Percentiles rank a stretch among this genome's conserved stretches.
These are phyloP conservation scores for Globisporangium solare DNA, from an alignment of 352 stramenopile genomes.

Conservation along the genomic window DNA sequence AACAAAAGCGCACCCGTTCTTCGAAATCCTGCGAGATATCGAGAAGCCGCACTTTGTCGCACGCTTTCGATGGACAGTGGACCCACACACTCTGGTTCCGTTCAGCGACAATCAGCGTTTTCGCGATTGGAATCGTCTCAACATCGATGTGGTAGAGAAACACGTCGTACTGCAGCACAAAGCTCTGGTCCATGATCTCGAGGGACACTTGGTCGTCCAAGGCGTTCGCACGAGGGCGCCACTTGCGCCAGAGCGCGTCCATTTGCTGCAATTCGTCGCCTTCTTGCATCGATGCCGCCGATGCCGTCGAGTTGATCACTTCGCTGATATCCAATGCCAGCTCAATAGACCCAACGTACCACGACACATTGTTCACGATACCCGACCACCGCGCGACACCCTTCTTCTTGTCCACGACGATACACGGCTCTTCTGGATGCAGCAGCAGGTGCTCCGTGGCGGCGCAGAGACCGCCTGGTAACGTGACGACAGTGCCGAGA, in stretches of 20 bases:
- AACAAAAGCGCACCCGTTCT: slow-evolving; percentile 23
- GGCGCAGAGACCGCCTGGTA: slow-evolving; percentile 55
- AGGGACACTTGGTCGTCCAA: not conserved
- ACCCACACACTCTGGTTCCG: slow-evolving; percentile 79
- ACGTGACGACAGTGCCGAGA: slow-evolving; percentile 46
- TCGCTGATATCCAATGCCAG: slow-evolving; percentile 48
- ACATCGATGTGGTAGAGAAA: slow-evolving; percentile 64
- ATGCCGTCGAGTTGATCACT: slow-evolving; percentile 37
- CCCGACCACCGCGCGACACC: slow-evolving; percentile 57
- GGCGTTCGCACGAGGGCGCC: slow-evolving; percentile 20
- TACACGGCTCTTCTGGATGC: slow-evolving; percentile 41
- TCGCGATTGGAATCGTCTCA: slow-evolving; percentile 27
- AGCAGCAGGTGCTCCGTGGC: not conserved
- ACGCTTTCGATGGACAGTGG: slow-evolving; percentile 40
- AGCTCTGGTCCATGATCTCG: slow-evolving; percentile 38
- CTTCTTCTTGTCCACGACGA: slow-evolving; percentile 50
- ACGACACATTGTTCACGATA: slow-evolving; percentile 68
- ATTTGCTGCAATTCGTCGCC: slow-evolving; percentile 20
- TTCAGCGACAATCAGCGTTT: slow-evolving; percentile 48
- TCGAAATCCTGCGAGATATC: slow-evolving; percentile 74
- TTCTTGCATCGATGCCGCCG: not conserved
- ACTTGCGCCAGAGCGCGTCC: slow-evolving; percentile 17
- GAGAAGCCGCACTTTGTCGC: slow-evolving; percentile 47
- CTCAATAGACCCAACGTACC: slow-evolving; percentile 55
- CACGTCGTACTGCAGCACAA: slow-evolving; percentile 63